These are phyloP conservation scores for Stentor coeruleus DNA, from an alignment of 73 alveolate species.

Conservation along the genomic window DNA sequence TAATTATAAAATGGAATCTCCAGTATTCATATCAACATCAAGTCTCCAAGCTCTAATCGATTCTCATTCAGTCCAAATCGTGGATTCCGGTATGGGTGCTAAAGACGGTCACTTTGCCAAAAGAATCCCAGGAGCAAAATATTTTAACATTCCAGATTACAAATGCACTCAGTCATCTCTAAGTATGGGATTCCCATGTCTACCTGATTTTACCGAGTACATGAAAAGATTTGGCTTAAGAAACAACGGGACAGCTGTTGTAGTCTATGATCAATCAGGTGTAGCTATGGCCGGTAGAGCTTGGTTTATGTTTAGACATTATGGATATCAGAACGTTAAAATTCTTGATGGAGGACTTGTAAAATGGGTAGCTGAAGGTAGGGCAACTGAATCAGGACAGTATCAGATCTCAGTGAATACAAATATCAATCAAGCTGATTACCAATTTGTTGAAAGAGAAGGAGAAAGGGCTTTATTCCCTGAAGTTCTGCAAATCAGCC, in stretches of 20 bases:
- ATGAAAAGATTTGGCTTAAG: neutral
- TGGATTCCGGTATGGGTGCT: neutral
- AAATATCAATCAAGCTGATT: too few relatives aligned
- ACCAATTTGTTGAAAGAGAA: neutral
- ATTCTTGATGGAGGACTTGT: neutral
- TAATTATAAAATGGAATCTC: neutral
- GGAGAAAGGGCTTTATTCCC: neutral
- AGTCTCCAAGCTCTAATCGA: neutral
- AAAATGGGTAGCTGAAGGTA: conserved; percentile 6
- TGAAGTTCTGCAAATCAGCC: neutral
- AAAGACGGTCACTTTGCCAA: neutral
- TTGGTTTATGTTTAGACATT: neutral
- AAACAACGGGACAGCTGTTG: neutral
- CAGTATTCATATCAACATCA: neutral
- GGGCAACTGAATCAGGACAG: conserved; percentile 17
- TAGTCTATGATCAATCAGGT: conserved; percentile 15
- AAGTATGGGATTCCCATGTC: neutral
- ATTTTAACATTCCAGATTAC: neutral
- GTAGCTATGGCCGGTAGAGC: neutral
- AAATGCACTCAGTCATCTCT: neutral
- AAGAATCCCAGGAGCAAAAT: neutral
- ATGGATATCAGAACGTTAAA: neutral
- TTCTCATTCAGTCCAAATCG: neutral
- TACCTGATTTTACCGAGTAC: neutral
- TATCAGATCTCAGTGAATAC: too few relatives aligned